Evolutionary conservation across 140 eudicot genomes (phyloP), one percentile per base, ranked within the genome.

Genomic region (Senecio squalidus): DNA sequence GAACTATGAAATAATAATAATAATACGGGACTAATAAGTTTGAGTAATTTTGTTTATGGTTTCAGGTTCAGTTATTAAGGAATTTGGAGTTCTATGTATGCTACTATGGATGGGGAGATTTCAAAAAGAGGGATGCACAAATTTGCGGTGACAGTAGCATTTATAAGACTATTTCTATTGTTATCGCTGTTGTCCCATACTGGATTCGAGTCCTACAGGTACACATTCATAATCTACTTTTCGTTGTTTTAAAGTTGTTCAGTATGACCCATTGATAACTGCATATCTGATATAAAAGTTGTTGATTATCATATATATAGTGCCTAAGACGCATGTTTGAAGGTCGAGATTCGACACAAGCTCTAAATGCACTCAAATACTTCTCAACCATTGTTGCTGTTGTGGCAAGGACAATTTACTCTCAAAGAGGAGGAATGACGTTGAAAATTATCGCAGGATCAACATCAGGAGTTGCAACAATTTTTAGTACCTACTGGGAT

Each of bases 131-230:
- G 66, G 22, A 72, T 36, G 77, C 71, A 13, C 8, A 21, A 14
- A 63, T 74, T 27, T 64, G 65, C 50, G 56, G 8, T 1, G n/a
- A 64, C 0, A 73, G 72, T 27, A 4, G 41, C 5, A 16, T 73
- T 9, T 82, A 52, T 45, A 1, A 77, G 11, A 36, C 22, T n/a
- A 22, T 85, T 17, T 36, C 46, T n/a, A 78, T 85, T 16, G 45
- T 74, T 40, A 64, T 85, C 10, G 95, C 84, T 3, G 73, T 85
- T 24, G 38, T 85, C 47, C 95, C 95, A 31, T 85, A 70, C 34
- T 85, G 87, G 91, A 39, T 72, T 17, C 95, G 91, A 6, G 14
- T 58, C 17, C 78, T 82, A 73, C 94, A 85, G 89, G 94, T 84
- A 51, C 18, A 22, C 21, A 1, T 15, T 40, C 71, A 22, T 26